Evolutionary conservation across 2,329 filamentous ascomycete genomes (phyloP).

Genomic region (Tricladium varicosporioides): DNA sequence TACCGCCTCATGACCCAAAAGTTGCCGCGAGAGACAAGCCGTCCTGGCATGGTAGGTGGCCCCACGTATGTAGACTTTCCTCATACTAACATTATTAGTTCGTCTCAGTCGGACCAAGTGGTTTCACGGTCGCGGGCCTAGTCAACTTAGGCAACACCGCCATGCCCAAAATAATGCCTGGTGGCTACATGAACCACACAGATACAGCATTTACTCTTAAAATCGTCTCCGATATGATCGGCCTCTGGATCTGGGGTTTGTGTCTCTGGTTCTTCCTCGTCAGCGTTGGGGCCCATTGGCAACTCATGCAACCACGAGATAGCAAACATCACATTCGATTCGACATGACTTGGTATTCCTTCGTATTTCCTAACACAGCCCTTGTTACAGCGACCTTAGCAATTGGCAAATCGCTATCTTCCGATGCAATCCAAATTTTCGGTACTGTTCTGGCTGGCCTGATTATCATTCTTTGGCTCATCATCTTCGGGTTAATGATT

Average conservation of each 20-base stretch:
- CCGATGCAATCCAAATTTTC: slow-evolving; percentile 59
- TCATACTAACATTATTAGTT: slow-evolving; percentile 48
- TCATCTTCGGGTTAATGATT: slow-evolving; percentile 70
- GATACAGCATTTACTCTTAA: slow-evolving; percentile 45
- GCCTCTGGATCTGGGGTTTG: slow-evolving; percentile 80
- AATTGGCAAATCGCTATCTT: slow-evolving; percentile 61
- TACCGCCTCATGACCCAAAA: slow-evolving; percentile 89
- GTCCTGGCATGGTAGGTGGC: slow-evolving; percentile 64
- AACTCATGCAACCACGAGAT: slow-evolving; percentile 51
- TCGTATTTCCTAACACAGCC: slow-evolving; percentile 50
- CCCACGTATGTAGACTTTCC: not conserved
- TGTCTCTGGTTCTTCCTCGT: slow-evolving; percentile 83
- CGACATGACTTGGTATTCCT: slow-evolving; percentile 80
- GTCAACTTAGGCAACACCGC: slow-evolving; percentile 36
- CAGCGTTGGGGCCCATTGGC: slow-evolving; percentile 72
- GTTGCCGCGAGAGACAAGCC: slow-evolving; percentile 69
- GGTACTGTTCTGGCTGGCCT: slow-evolving; percentile 66
- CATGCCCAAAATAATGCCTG: slow-evolving; percentile 40
- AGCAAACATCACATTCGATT: slow-evolving; percentile 60
- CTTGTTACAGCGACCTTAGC: slow-evolving; percentile 67
- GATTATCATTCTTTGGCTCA: slow-evolving; percentile 65
- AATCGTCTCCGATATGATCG: slow-evolving; percentile 56
- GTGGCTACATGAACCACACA: slow-evolving; percentile 41
- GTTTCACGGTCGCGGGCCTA: slow-evolving; percentile 60
- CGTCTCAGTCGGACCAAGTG: slow-evolving; percentile 70